Base-by-base conservation (phyloP, 306 rosid species). In the Morella rubra region DNA sequence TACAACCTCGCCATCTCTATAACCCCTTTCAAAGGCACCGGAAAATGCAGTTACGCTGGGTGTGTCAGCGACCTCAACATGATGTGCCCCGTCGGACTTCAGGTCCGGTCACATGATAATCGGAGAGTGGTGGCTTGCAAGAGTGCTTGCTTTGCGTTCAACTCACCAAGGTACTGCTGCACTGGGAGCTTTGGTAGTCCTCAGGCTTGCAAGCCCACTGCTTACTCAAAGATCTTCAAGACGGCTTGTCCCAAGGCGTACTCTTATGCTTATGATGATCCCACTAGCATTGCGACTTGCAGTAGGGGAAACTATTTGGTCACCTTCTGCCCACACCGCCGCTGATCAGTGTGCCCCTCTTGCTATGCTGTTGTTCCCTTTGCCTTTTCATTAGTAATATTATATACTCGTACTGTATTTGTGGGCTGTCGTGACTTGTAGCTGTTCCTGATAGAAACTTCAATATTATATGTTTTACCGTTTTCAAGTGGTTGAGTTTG, bases 201-300 rank as follows among this genome's bases (percentile, higher is more conserved):
- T 0, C 97, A 92, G 88, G 51, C 95, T 54, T 92, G 98, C 59
- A 89, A 86, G 84, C 97, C 98, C 9, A 95, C 98, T 0, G 98
- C 89, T 0, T 92, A 95, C 44, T 95, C 98, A 0, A 83, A 78
- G 83, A 92, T 95, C 58, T 95, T 95, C 81, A 90, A 95, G 85
- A 73, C 89, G 4, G 98, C 98, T 0, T 95, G 98, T 75, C 98
- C 98, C 0, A 95, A 85, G 72, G 97, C 97, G 22, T 90, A 95
- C 42, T 92, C 97, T 10, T 95, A 92, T 69, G 98, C 98, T 53
- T 95, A 95, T 2, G 98, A 95, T 72, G 98, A 95, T 82, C 98
- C 98, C 3, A 95, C 97, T 18, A 95, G 98, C 77, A 89, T 95
- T 52, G 87, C 93, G 3, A 95, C 98, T 11, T 95, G 98, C 61